A percentile compares a stretch with the other conserved stretches of the same genome.
Evolutionary conservation across 2,329 filamentous ascomycete genomes (phyloP).

Genomic region (Immersiporthe knoxdaviesiana): DNA sequence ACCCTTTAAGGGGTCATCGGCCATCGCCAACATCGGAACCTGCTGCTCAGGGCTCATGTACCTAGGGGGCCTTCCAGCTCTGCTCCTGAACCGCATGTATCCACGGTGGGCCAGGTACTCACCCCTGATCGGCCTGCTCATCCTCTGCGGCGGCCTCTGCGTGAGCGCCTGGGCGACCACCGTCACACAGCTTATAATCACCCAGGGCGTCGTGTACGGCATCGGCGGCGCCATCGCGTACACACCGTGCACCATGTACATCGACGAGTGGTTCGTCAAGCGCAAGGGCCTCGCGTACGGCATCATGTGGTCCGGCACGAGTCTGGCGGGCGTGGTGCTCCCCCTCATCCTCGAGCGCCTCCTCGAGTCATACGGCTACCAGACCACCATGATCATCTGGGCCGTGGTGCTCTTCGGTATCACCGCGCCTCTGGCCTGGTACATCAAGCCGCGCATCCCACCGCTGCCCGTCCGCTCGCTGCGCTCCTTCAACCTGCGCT

Average conservation of each 20-base stretch:
- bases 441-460: slow-evolving; percentile 60
- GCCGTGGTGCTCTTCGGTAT: slow-evolving; percentile 52
- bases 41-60: slow-evolving; percentile 53
- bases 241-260: slow-evolving; percentile 59
- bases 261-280: slow-evolving; percentile 65
- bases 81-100: slow-evolving; percentile 49
- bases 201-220: slow-evolving; percentile 65
- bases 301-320: slow-evolving; percentile 63
- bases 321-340: slow-evolving; percentile 53
- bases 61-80: slow-evolving; percentile 53
- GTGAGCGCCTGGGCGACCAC: slow-evolving; percentile 57
- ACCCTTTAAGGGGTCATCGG: slow-evolving; percentile 57
- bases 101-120: slow-evolving; percentile 46
- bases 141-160: slow-evolving; percentile 56
- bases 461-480: slow-evolving; percentile 42
- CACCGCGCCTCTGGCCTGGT: slow-evolving; percentile 59
- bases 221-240: slow-evolving; percentile 60
- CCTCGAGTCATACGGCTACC: slow-evolving; percentile 54
- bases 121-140: slow-evolving; percentile 49
- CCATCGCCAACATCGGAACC: slow-evolving; percentile 58
- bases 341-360: slow-evolving; percentile 58
- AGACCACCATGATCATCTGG: slow-evolving; percentile 59
- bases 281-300: slow-evolving; percentile 64
- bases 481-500: slow-evolving; percentile 49
- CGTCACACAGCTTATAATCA: slow-evolving; percentile 58